Evolutionary conservation across 2,329 filamentous ascomycete species (phyloP).

Genomic region (Exophiala sideris): DNA sequence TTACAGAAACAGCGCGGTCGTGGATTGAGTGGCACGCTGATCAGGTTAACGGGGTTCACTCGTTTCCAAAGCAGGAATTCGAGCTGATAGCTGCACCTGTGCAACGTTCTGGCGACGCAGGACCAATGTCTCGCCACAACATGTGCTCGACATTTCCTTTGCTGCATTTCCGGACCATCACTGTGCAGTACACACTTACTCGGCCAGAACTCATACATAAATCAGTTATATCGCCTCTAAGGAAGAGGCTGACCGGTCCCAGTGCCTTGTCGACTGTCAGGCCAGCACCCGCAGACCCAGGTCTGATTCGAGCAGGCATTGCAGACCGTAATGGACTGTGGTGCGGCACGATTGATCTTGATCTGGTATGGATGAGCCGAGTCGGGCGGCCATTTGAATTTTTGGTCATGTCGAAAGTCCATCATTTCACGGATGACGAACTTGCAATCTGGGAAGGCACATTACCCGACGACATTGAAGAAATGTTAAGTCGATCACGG

Average conservation of each 20-base stretch:
- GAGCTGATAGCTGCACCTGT: conserved; percentile 24
- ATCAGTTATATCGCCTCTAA: conserved; percentile 27
- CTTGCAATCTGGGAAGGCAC: conserved; percentile 24
- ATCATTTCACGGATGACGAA: conserved; percentile 27
- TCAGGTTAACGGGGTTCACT: conserved; percentile 14
- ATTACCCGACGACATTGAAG: conserved; percentile 25
- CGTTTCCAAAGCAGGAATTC: conserved; percentile 22
- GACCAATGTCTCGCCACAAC: conserved; percentile 16
- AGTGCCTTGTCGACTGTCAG: conserved; percentile 28
- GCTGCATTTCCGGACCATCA: conserved; percentile 26
- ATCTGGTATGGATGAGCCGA: conserved; percentile 17
- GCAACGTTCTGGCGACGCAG: conserved; percentile 10
- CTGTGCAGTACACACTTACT: conserved; percentile 23
- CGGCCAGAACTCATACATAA: conserved; percentile 25
- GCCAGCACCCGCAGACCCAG: conserved; percentile 28
- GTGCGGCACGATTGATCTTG: conserved; percentile 30
- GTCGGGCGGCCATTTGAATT: conserved; percentile 24
- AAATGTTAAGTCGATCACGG: conserved; percentile 12
- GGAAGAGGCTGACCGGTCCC: conserved; percentile 28
- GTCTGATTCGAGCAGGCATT: conserved; percentile 27
- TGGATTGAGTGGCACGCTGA: conserved; percentile 29
- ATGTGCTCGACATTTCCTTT: conserved; percentile 19
- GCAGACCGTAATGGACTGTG: conserved; percentile 25
- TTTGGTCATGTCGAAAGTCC: conserved; percentile 27
- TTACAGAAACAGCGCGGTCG: conserved; percentile 23